A percentile compares a stretch with the other conserved stretches of the same genome.
Conservation (phyloP, 345 rosid species). For the Dipteronia sinensis region DNA sequence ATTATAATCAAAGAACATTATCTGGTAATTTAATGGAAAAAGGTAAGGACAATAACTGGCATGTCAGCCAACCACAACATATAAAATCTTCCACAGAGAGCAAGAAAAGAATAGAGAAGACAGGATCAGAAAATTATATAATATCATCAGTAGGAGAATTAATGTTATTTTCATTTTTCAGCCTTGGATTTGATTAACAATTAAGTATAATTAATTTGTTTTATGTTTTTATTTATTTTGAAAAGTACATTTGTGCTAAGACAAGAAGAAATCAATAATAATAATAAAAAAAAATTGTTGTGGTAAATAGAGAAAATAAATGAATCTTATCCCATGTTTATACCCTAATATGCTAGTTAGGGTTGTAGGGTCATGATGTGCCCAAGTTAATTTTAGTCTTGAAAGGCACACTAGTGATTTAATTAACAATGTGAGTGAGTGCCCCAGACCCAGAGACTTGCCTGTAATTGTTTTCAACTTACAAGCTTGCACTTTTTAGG, state of each 20-base stretch:
- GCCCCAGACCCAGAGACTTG: background rate
- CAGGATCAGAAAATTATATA: conserved; percentile 17
- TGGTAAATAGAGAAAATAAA: too few species aligned
- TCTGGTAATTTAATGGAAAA: conserved; percentile 23
- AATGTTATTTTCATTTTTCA: background rate
- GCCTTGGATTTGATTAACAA: conserved; percentile 14
- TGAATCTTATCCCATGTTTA: background rate
- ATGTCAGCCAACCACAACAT: conserved; percentile 35
- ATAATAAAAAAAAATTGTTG: too few species aligned
- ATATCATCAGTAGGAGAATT: conserved; percentile 11
- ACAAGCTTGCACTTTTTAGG: conserved; percentile 3
- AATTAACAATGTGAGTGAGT: background rate
- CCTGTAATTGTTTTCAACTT: background rate
- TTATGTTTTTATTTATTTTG: too few species aligned
- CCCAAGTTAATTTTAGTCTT: too few species aligned
- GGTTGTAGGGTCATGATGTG: too few species aligned
- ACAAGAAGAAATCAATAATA: background rate
- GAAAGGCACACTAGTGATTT: too few species aligned
- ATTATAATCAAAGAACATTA: conserved; percentile 13
- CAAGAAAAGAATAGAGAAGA: conserved; percentile 38
- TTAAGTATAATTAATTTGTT: too few species aligned
- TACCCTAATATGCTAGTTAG: background rate
- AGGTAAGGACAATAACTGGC: conserved; percentile 45
- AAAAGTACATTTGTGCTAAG: too few species aligned
- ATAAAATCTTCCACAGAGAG: conserved; percentile 13